Conservation (phyloP, 1,284 basidiomycete species). For the Malassezia pachydermatis region DNA sequence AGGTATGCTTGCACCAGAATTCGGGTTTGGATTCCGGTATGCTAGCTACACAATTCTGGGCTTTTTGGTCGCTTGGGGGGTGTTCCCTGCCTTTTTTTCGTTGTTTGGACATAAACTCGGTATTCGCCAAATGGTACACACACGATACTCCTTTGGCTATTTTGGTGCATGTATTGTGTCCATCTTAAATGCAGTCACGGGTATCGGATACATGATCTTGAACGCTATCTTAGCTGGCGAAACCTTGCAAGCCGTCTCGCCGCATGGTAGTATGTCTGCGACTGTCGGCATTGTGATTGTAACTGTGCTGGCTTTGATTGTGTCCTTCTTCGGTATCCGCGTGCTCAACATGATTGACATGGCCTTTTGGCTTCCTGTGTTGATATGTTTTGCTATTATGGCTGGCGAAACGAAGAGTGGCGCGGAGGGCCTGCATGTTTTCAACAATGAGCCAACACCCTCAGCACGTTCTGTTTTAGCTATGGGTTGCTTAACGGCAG, state of each 20-base stretch:
- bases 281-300: slow-evolving; percentile 79
- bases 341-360: slow-evolving; percentile 61
- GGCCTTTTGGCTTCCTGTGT: slow-evolving; percentile 66
- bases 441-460: slow-evolving; percentile 52
- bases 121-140: slow-evolving; percentile 56
- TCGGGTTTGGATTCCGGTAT: slow-evolving; percentile 54
- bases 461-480: slow-evolving; percentile 52
- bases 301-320: slow-evolving; percentile 61
- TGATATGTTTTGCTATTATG: slow-evolving; percentile 58
- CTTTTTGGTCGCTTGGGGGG: slow-evolving; percentile 48
- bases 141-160: slow-evolving; percentile 56
- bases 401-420: slow-evolving; percentile 55
- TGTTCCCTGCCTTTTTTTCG: slow-evolving; percentile 31
- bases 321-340: slow-evolving; percentile 69
- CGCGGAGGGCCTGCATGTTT: slow-evolving; percentile 53
- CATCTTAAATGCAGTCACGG: slow-evolving; percentile 42
- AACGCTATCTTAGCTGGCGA: slow-evolving; percentile 54
- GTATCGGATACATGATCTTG: slow-evolving; percentile 53
- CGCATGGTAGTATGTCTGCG: slow-evolving; percentile 43
- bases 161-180: slow-evolving; percentile 56
- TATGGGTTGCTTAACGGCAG: slow-evolving; percentile 56
- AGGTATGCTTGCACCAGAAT: slow-evolving; percentile 55
- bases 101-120: slow-evolving; percentile 57
- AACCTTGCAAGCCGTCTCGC: slow-evolving; percentile 49
- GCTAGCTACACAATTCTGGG: slow-evolving; percentile 47